Percentiles rank a stretch among this genome's conserved stretches.
phyloP scores from a whole-genome alignment of 305 asterid genomes.

The Petunia hybrid region DNA sequence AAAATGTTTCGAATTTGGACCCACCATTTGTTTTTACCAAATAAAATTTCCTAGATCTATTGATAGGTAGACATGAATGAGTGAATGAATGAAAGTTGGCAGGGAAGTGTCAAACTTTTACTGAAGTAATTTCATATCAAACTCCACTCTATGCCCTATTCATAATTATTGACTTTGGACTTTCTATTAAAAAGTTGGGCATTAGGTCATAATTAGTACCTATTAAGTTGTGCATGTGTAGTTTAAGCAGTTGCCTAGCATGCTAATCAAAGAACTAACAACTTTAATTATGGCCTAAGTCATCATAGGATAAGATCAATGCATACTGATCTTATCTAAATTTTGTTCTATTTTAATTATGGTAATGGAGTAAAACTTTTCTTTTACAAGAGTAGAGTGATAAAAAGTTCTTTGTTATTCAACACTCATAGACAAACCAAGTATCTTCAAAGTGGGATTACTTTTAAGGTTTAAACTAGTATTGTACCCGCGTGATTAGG shows the following conservation, averaged over 20 bases:
- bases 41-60: background rate
- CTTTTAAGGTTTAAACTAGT: conserved; percentile 6
- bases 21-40: background rate
- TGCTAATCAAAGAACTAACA: conserved; percentile 32
- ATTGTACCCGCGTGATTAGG: no score
- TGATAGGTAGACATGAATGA: background rate
- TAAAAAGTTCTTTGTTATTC: background rate
- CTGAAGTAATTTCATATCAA: conserved; percentile 2
- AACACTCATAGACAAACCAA: no score
- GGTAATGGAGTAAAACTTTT: background rate
- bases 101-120: conserved; percentile 17
- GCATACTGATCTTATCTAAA: conserved; percentile 20
- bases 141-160: background rate
- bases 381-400: background rate
- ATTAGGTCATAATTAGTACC: conserved; percentile 3
- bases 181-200: background rate
- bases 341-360: background rate
- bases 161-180: conserved; percentile 25
- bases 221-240: conserved; percentile 25
- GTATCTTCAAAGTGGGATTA: conserved; percentile 12
- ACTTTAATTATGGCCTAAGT: conserved; percentile 25
- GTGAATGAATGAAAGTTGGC: background rate
- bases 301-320: conserved; percentile 23
- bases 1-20: background rate
- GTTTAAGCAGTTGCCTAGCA: conserved; percentile 29